These are phyloP conservation scores for Aspergillus proliferans DNA, from an alignment of 2,329 filamentous ascomycete species.

Conservation along the genomic window DNA sequence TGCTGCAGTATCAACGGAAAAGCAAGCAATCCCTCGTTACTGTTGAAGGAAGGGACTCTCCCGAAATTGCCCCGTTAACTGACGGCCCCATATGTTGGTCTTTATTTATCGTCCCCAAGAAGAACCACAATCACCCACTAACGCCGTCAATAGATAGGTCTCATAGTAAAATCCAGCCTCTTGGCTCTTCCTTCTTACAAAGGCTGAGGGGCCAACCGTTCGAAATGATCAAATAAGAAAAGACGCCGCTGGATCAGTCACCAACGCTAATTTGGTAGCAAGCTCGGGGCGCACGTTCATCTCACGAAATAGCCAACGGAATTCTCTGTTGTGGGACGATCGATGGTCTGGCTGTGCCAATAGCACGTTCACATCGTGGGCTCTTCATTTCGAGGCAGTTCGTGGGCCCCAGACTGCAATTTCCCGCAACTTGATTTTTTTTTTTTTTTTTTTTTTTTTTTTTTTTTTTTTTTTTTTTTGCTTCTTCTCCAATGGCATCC, in stretches of 20 bases:
- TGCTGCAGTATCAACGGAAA: too few relatives aligned
- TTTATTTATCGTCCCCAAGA: background rate
- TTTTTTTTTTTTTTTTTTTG: background rate
- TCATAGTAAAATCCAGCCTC: background rate
- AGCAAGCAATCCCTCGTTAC: too few relatives aligned
- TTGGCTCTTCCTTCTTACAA: background rate
- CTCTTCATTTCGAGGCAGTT: background rate
- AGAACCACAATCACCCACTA: background rate
- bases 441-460: background rate
- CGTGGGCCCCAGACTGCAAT: background rate
- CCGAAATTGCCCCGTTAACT: too few relatives aligned
- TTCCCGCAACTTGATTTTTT: background rate
- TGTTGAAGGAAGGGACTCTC: too few relatives aligned
- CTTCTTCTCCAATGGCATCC: too few relatives aligned
- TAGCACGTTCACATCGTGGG: background rate
- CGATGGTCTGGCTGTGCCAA: background rate
- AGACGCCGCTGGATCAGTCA: background rate
- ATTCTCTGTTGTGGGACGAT: background rate
- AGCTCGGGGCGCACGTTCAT: background rate
- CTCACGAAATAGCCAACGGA: background rate
- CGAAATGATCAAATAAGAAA: background rate
- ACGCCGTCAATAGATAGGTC: background rate
- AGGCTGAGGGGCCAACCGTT: background rate
- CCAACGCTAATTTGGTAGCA: background rate
- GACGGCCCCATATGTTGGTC: background rate